phyloP scores from a whole-genome alignment of 176 grass and related monocot species.

The Eragrostis curvula region DNA sequence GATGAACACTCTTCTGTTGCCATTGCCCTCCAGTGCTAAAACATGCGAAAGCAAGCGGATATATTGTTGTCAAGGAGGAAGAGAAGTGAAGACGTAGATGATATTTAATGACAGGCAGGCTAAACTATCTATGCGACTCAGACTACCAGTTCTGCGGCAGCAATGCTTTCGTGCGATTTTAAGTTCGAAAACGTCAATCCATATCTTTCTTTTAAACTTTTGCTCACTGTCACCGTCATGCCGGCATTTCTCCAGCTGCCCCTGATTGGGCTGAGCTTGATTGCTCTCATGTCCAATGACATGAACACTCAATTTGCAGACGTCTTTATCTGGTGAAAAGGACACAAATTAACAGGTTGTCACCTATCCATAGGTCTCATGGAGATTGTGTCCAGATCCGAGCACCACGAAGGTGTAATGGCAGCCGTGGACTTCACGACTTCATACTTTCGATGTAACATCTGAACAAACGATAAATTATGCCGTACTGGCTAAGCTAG shows the following conservation, averaged over 20 bases:
- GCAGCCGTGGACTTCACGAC: conserved; percentile 29
- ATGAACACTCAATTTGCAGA: conserved; percentile 12
- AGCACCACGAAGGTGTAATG: conserved; percentile 1
- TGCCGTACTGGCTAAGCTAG: background rate
- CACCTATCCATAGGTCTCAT: conserved; percentile 31
- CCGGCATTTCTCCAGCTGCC: conserved; percentile 42
- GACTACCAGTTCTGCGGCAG: conserved; percentile 9
- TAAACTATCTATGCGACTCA: too few relatives aligned
- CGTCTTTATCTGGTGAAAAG: conserved; percentile 34
- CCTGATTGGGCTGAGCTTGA: conserved; percentile 8
- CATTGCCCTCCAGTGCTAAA: background rate
- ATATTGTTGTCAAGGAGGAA: background rate
- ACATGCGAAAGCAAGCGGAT: background rate
- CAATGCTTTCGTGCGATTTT: background rate
- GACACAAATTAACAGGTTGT: conserved; percentile 30
- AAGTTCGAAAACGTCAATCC: background rate
- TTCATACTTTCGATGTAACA: conserved; percentile 41
- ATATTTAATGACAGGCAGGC: conserved; percentile 12
- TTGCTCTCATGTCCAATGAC: conserved; percentile 19
- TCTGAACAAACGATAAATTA: conserved; percentile 18
- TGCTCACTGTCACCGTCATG: conserved; percentile 37
- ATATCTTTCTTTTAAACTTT: conserved; percentile 22
- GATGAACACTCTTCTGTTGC: background rate
- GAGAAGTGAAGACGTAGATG: background rate
- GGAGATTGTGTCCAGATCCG: conserved; percentile 4